Base-by-base conservation (phyloP, 768 basidiomycete genomes). In the Mycena albidolilacea region DNA sequence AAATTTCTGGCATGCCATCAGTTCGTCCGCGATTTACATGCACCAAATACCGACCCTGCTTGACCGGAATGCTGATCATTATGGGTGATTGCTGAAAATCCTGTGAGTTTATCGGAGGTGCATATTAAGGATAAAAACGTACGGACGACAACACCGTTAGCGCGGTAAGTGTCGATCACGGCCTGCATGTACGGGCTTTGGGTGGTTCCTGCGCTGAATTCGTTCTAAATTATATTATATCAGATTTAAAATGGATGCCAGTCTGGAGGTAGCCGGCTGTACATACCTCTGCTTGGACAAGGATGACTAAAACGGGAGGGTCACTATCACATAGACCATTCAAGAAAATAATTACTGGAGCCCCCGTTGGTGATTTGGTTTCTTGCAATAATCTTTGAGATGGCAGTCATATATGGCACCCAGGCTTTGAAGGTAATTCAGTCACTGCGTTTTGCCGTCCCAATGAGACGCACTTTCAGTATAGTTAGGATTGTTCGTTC, bases 321-420 rank as follows among this genome's bases (percentile, higher is more conserved):
- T 68, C 48, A 69, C 1, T 30, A 37, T 7, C 35, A 50, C 2
- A n/a, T 23, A 37, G 21, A n/a, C 46, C 37, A 46, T 43, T 57
- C 19, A 19, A 30, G 55, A 44, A 30, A 21, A 64, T 37, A 38
- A 60, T 66, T 82, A 84, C 90, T 87, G 23, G 90, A 90, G 7
- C 91, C 91, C 11, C 89, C 91, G 23, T 88, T 86, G 14, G 88
- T 86, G 72, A 91, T 87, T 77, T 92, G 89, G 75, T 91, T 88
- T 68, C 78, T 81, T 2, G 88, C 86, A 41, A 90, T 84, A 43
- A 90, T 82, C 64, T 85, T 83, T 6, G 87, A 82, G 11, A 91
- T 82, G 1, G 82, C 79, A 6, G 86, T 87, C 81, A 90, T 82
- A 71, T 91, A 91, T 14, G 86, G 87, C 21, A 81, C 81, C 90